Base-by-base conservation (phyloP, 225 moss, liverwort and hornwort species). In the Polytrichum commune region DNA sequence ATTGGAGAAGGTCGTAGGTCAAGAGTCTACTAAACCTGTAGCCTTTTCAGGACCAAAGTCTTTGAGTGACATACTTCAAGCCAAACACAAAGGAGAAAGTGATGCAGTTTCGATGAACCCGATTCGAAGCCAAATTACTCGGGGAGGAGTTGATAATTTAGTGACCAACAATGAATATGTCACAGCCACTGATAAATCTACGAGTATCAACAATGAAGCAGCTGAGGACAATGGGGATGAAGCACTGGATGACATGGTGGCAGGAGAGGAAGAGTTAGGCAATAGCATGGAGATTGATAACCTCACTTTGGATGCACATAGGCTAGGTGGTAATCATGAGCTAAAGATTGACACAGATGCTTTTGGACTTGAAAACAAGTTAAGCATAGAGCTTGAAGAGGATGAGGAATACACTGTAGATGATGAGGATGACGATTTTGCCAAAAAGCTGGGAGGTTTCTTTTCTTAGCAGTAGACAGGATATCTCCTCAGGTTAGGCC, bases 381-480 rank as follows among this genome's bases (percentile, higher is more conserved):
- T 67, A 20, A 62, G 54, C 56, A 60, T 70, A 35, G 83, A 73
- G 57, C 56, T 66, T 20, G 85, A 79, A 25, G 85, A 82, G 26
- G 89, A 83, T 60, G 85, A 83, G n/a, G 80, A 74, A 6, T 89
- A 64, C 68, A 72, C 35, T 24, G 27, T 80, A 28, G 76, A 85
- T 64, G 85, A 85, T 10, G 86, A 89, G 29, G 85, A 89, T n/a
- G 85, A 89, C 64, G 85, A 89, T 81, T 89, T 89, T 77, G 85
- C 81, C 8, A 83, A 85, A 64, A 89, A 85, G 74, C 73, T 89
- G 62, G 89, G 85, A 19, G 81, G 79, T 54, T 82, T 85, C 75
- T 89, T 89, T 70, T 83, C 85, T 9, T 89, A 85, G 77, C 33
- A 61, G 30, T 19, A 35, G 13, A 46, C 46, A 46, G 3, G 46